A percentile compares a stretch with the other conserved stretches of the same genome.
phyloP scores from a whole-genome alignment of 345 rosid species.

The Microcos paniculata region DNA sequence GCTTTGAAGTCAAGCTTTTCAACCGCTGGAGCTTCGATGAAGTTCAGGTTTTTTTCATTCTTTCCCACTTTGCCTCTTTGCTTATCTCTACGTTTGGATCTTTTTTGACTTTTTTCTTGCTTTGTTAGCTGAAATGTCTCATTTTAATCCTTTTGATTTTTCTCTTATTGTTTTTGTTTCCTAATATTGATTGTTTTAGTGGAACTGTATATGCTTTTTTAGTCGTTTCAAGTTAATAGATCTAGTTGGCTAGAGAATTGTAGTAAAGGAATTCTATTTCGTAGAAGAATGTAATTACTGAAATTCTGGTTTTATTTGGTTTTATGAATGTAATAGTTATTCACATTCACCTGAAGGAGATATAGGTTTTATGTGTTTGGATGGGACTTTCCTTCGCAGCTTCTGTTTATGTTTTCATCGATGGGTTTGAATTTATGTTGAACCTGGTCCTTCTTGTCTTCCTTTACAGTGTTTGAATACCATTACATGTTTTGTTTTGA shows the following conservation, averaged over 20 bases:
- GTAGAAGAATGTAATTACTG: too few species aligned
- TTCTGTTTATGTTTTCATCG: neutral
- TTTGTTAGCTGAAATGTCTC: neutral
- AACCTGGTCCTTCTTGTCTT: neutral
- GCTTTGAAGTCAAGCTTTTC: constrained; percentile 74
- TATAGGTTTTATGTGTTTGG: neutral
- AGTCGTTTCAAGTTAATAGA: neutral
- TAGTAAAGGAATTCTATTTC: too few species aligned
- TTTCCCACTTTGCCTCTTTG: neutral
- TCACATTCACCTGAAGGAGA: neutral
- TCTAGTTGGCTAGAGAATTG: neutral
- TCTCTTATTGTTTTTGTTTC: neutral
- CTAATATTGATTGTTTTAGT: too few species aligned
- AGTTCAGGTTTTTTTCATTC: constrained; percentile 42
- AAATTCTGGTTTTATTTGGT: neutral
- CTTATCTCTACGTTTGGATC: neutral
- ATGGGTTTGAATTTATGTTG: neutral
- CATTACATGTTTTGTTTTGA: neutral
- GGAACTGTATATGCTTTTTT: neutral
- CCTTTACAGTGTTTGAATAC: neutral
- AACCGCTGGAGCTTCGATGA: constrained; percentile 85
- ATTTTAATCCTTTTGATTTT: neutral
- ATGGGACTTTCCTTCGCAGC: neutral
- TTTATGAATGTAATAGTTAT: neutral
- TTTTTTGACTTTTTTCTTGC: neutral